A percentile compares a stretch with the other conserved stretches of the same genome.
Conservation (phyloP, 2,329 filamentous ascomycete species). For the Fusarium tanahbumbuense region DNA sequence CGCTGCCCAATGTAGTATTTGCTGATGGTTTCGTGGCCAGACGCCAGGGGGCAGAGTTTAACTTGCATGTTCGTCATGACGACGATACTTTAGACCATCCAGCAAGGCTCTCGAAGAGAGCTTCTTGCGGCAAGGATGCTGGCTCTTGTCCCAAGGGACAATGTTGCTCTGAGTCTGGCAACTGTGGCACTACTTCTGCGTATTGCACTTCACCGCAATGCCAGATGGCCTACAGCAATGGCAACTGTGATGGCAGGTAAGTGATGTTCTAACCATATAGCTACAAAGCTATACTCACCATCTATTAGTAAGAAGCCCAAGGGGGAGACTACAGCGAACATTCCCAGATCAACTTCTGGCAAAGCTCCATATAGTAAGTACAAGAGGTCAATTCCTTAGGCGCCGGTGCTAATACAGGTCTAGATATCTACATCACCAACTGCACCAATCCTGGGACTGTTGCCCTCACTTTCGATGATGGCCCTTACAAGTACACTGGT, state of each 20-base stretch:
- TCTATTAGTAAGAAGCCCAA: constrained; percentile 44
- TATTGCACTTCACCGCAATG: constrained; percentile 52
- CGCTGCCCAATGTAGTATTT: neutral
- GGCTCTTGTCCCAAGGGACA: constrained; percentile 47
- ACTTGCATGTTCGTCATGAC: constrained; percentile 4
- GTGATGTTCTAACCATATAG: neutral
- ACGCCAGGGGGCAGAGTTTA: constrained; percentile 17
- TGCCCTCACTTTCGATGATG: constrained; percentile 61
- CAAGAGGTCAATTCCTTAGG: accelerated
- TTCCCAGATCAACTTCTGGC: constrained; percentile 46
- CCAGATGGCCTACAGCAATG: constrained; percentile 51
- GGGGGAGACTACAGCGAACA: constrained; percentile 46
- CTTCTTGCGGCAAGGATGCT: constrained; percentile 46
- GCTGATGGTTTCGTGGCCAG: constrained; percentile 16
- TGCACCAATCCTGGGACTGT: constrained; percentile 51
- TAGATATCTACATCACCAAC: constrained; percentile 50
- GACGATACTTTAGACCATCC: neutral
- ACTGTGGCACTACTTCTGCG: constrained; percentile 49
- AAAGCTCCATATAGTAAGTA: constrained; percentile 51
- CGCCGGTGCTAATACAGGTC: neutral
- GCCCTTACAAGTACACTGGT: constrained; percentile 56
- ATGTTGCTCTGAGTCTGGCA: constrained; percentile 52
- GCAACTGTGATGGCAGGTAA: constrained; percentile 52
- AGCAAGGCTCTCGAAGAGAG: constrained; percentile 7
- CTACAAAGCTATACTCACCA: neutral